Base-by-base conservation (phyloP, 371 early-diverging fungal species). In the Mucor saturninus region DNA sequence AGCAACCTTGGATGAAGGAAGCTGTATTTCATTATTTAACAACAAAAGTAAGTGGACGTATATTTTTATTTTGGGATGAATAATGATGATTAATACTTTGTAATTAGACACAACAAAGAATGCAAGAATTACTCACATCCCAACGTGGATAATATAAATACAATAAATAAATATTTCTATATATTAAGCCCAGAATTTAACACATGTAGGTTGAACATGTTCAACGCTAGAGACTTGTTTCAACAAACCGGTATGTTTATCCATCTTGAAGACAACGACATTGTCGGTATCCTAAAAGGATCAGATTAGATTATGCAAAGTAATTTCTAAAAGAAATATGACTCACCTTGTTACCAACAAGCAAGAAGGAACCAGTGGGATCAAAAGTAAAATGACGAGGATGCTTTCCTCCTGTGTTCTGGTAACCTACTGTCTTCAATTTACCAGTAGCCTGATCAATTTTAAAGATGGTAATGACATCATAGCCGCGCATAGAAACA, bases 11-110 rank as follows among this genome's bases (percentile, higher is more conserved):
- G 91, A 91, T 93, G 48, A 85, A 89, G 54, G 97, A 96, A 72
- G 96, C 95, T 4, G 88, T 96, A 2, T 93, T 94, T 78, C 93
- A 95, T 65, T 93, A 92, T 69, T 74, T 92, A 52, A 83, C 88
- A 3, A 81, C 89, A 45, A 89, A 90, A 82, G 80, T 79, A 79
- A 59, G 15, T 5, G 46, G 5, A 1, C 2, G 0, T 45, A 15
- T 32, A 13, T 45, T n/a, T 32, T 35, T 42, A 42, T 45, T 56
- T 43, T 13, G 13, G 15, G 1, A 43, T n/a, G 15, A 46, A 46
- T 21, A 21, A 3, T 5, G 15, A 15, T 28, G 10, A 26, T 15
- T 32, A 29, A 11, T 32, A 56, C 13, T 26, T 10, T 39, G 9
- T 38, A 40, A 14, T 10, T 61, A 80, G 81, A 75, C 79, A 49